Evolutionary conservation across 2,329 filamentous ascomycete genomes (phyloP), one percentile per base, ranked within the genome.

Genomic region (Ophiostoma quercus): DNA sequence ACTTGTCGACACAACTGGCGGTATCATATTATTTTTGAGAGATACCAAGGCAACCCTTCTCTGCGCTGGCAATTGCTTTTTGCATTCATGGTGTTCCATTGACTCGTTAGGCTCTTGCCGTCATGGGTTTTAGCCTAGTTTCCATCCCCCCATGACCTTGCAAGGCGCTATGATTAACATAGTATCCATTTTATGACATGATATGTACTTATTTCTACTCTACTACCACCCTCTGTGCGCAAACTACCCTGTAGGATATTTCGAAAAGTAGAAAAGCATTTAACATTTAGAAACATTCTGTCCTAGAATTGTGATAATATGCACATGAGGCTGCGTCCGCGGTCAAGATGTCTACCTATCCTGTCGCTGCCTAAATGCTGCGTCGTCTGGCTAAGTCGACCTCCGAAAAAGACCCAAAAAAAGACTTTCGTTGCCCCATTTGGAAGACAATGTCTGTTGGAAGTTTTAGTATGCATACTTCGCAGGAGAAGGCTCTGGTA

Each of bases 401-500:
- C 57, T 9, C 39, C 39, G 12, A 41, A 41, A 41, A 41, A 41
- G 11, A 41, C 39, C 39, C 9, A 41, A 41, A 62, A 32, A 32
- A 62, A 62, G 7, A 4, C 12, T 4, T 32, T 9, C 12, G 32
- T 62, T 62, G 2, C 57, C 57, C 22, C 12, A 32, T 62, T 62
- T 6, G 25, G 57, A 62, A 62, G 25, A 62, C 5, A 62, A 34
- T 34, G 57, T 62, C 57, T 62, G 57, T 62, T 62, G 57, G 57
- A 32, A 6, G 12, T 62, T 62, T 62, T 62, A 62, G 57, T 16
- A 47, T 47, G 43, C 43, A 47, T 47, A 47, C 2, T 47, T 57
- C 14, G 57, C 57, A 62, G 22, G 22, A 29, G 57, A 62, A 62
- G 57, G 57, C 57, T 62, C 57, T 25, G 57, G 11, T 29, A 62